Conservation (phyloP, 495 filamentous ascomycete genomes). For the Neurospora pannonica region DNA sequence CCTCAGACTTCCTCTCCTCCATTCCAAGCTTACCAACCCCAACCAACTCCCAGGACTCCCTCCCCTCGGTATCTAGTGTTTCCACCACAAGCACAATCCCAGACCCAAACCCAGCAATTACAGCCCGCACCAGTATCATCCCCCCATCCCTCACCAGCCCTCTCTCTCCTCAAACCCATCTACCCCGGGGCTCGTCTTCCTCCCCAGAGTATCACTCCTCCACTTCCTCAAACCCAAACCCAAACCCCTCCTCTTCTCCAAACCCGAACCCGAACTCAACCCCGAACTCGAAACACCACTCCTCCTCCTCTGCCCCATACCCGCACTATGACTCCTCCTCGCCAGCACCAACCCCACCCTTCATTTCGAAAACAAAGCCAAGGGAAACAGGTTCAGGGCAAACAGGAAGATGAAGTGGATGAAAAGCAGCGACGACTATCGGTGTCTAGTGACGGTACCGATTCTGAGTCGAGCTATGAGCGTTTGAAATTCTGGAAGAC, state of each 20-base stretch:
- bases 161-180: not conserved
- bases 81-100: not conserved
- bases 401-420: too few relatives aligned
- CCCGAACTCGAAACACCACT: not conserved
- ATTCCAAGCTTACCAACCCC: not conserved
- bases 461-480: too few relatives aligned
- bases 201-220: not conserved
- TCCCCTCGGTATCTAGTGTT: not conserved
- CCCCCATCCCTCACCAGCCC: not conserved
- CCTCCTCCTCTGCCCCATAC: too few relatives aligned
- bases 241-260: not conserved
- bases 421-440: too few relatives aligned
- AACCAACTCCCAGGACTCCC: not conserved
- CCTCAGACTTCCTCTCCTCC: not conserved
- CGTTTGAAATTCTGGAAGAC: too few relatives aligned
- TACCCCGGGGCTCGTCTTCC: not conserved
- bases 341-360: not conserved
- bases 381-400: not conserved
- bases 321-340: not conserved
- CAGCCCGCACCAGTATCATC: not conserved
- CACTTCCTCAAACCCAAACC: not conserved
- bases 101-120: not conserved
- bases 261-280: not conserved
- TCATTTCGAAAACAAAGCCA: not conserved
- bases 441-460: too few relatives aligned